Base-by-base conservation (phyloP, 805 yeast genomes). In the Candida nemodendra region DNA sequence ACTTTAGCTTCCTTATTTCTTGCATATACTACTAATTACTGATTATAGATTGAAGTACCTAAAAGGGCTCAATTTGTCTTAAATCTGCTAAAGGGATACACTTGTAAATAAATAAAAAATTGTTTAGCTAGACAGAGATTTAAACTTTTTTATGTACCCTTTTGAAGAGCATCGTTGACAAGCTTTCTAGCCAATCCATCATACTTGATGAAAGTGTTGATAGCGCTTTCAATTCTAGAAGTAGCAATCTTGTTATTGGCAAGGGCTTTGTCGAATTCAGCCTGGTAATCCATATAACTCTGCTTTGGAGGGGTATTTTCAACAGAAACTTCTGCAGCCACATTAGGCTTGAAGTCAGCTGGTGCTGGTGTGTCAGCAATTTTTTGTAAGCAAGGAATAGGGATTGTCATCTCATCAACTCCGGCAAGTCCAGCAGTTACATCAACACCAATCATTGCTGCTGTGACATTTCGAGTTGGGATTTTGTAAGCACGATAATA, bases 401-500 rank as follows among this genome's bases (percentile, higher is more conserved):
- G 62, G 13, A 59, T 42, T 3, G 68, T 62, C 51, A 61, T 54
- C 19, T 50, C 68, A 34, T 63, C 67, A 22, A 62, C 47, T 23
- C 68, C 68, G 29, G 56, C 50, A 14, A 61, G 47, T 9, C 54
- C 61, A 12, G 49, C 32, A 27, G 57, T 44, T 25, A 54, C 55
- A 34, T 49, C 52, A n/a, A 45, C 18, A 28, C 60, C 64, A 21
- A 58, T 49, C 50, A 56, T 54, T 9, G 66, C 68, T 18, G 68
- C 68, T 35, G 63, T 53, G 24, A 56, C 43, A 33, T 53, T 50
- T 18, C 24, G 36, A 14, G 66, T 61, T 16, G 45, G 34, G 44
- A 62, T 39, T 14, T 41, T 43, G 39, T 62, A 42, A 4, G 61
- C 56, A 15, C 56, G 47, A 44, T 59, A 62, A 38, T 61, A 63